Base-by-base conservation (phyloP, 1,139 yeast species). In the Groenewaldozyma auringiensis region DNA sequence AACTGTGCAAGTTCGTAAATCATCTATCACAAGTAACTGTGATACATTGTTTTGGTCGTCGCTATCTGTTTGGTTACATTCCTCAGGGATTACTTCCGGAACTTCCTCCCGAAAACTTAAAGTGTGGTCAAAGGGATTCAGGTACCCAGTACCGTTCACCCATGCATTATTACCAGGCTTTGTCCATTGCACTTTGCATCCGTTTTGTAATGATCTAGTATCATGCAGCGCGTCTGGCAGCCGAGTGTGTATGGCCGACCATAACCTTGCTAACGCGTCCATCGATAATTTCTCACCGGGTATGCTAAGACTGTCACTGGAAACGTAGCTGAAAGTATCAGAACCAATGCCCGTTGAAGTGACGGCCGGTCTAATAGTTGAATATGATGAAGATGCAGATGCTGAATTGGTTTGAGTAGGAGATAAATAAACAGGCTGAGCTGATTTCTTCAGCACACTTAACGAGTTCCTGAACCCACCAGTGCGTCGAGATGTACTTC, bases 1-100 rank as follows among this genome's bases (percentile, higher is more conserved):
- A 17, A 55, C 49, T 13, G 53, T 54, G 21, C 56, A 50, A 4
- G 33, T 34, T 18, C 59, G 44, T 14, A 57, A 43, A 37, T 55
- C 55, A 11, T 56, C 50, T 18, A 57, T 43, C 4, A 22, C 35
- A 16, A 47, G 18, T 14, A 17, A 25, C 9, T 13, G 17, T 13
- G 29, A 9, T 4, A 29, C 8, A n/a, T 25, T 11, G 11, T 25
- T 25, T 8, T 8, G 11, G 11, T 25, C 29, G 6, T 8, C 6
- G 6, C 11, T 11, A 25, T 25, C 11, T 11, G 29, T 8, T n/a
- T n/a, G n/a, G n/a, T n/a, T n/a, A n/a, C n/a, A n/a, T n/a, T n/a
- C n/a, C 11, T 25, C 29, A 25, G 29, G 29, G 29, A 25, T 25
- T n/a, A n/a, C n/a, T 6, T 35, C 38, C 6, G 16, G 11, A 35